A percentile compares a stretch with the other conserved stretches of the same genome.
These are phyloP conservation scores for Hyphopichia fennica DNA, from an alignment of 1,139 yeast species.

Conservation along the genomic window DNA sequence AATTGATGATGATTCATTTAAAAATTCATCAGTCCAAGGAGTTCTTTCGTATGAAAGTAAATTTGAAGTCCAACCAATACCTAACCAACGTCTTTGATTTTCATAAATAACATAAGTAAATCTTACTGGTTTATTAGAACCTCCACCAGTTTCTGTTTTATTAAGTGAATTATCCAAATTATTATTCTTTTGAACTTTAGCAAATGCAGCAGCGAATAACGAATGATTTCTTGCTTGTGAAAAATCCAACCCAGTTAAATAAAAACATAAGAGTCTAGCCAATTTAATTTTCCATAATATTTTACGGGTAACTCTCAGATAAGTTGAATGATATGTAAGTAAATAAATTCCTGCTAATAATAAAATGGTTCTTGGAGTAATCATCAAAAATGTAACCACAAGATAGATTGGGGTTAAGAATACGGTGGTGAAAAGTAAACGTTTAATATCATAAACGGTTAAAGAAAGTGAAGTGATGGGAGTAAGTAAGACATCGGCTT, in stretches of 20 bases:
- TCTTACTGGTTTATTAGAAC: conserved; percentile 59
- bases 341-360: conserved; percentile 60
- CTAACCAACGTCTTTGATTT: conserved; percentile 96
- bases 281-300: conserved; percentile 80
- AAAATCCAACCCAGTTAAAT: conserved; percentile 85
- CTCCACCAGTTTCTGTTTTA: conserved; percentile 10
- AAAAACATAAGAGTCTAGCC: conserved; percentile 70
- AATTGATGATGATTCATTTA: conserved; percentile 79
- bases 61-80: conserved; percentile 96
- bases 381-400: conserved; percentile 60
- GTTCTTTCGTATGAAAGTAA: conserved; percentile 89
- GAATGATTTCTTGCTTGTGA: conserved; percentile 52
- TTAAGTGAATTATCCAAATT: conserved; percentile 19
- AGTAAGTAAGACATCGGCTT: conserved; percentile 71
- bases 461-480: conserved; percentile 75
- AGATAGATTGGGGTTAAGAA: conserved; percentile 84
- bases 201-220: conserved; percentile 56
- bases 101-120: conserved; percentile 94
- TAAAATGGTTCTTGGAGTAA: conserved; percentile 71
- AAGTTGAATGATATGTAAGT: conserved; percentile 82
- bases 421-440: conserved; percentile 79
- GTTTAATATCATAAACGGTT: conserved; percentile 74
- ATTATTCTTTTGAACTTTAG: conserved; percentile 57
- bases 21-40: conserved; percentile 95
- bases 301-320: conserved; percentile 77